Conservation (phyloP, 495 filamentous ascomycete species). For the Trichodelitschia bisporula region DNA sequence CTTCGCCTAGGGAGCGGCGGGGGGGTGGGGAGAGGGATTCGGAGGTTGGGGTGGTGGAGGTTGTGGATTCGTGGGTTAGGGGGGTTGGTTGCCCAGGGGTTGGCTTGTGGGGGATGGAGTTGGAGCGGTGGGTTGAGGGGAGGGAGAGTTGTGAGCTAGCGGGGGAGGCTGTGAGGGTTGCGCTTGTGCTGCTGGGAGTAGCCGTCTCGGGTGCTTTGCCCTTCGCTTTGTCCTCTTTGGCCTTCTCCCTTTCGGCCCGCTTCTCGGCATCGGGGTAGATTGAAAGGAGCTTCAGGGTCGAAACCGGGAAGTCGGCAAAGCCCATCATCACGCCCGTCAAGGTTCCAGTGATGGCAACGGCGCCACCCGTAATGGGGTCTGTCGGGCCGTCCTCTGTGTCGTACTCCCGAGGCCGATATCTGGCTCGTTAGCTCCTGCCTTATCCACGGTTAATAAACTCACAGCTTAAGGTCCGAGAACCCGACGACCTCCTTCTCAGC, state of each 20-base stretch:
- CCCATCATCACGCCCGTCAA: conserved; percentile 55
- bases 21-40: conserved; percentile 1
- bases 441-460: conserved; percentile 1
- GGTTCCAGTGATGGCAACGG: conserved; percentile 51
- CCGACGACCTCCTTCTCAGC: conserved; percentile 15
- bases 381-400: conserved; percentile 20
- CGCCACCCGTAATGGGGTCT: conserved; percentile 20
- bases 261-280: conserved; percentile 24
- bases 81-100: no score
- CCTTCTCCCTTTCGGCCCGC: not conserved
- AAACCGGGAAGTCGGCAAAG: conserved; percentile 55
- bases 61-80: no score
- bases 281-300: conserved; percentile 26
- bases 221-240: conserved; percentile 2
- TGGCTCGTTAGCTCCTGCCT: conserved; percentile 4
- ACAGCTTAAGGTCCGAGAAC: conserved; percentile 18
- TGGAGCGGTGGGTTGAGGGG: no score
- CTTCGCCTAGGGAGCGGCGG: not conserved
- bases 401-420: conserved; percentile 16
- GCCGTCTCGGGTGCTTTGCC: conserved; percentile 2
- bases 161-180: no score
- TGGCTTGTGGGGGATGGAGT: no score
- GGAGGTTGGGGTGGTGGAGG: no score
- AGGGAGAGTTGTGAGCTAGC: no score
- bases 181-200: not conserved